Base-by-base conservation (phyloP, 2,329 filamentous ascomycete genomes). In the Ophiosphaerella korrae region DNA sequence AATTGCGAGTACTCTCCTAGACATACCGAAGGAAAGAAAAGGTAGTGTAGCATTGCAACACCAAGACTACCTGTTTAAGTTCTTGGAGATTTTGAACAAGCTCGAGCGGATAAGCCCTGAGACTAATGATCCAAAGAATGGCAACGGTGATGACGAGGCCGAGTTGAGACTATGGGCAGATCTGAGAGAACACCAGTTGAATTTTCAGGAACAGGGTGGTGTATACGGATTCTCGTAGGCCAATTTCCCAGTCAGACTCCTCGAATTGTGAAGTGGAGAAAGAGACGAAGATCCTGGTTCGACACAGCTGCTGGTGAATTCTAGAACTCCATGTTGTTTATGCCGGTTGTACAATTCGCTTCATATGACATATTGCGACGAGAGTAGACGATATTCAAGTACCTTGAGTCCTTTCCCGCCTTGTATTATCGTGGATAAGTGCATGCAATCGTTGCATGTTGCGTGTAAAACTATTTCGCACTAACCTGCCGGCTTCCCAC, bases 101-200 rank as follows among this genome's bases (percentile, higher is more conserved):
- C 77, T 95, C 13, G 90, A 94, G 71, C 84, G 86, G 52, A 82
- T 83, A 3, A 83, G 81, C 42, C 76, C 76, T 1, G 74, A 63
- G 42, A 58, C 50, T 3, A 60, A 55, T 21, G 67, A 72, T 53
- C 58, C 72, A 3, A 75, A 35, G 13, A 54, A 60, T 42, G 71
- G 58, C 54, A 62, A 66, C 67, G 69, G 80, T 16, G 80, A 89
- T 56, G 90, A 94, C 61, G 89, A 93, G 64, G 83, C 88, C 45
- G 90, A 94, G 72, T 73, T 94, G 59, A 80, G 84, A 16, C 81
- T 85, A 51, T 96, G 91, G 91, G 88, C 88, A 0, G 89, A 89
- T 68, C 74, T 96, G 57, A 82, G 89, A 51, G 88, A 93, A 45
- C 89, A 89, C 58, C 91, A 95, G 73, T 74, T 87, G 55, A 85